Conservation (phyloP, 106 monocot genomes). For the Ottelia alismoides region DNA sequence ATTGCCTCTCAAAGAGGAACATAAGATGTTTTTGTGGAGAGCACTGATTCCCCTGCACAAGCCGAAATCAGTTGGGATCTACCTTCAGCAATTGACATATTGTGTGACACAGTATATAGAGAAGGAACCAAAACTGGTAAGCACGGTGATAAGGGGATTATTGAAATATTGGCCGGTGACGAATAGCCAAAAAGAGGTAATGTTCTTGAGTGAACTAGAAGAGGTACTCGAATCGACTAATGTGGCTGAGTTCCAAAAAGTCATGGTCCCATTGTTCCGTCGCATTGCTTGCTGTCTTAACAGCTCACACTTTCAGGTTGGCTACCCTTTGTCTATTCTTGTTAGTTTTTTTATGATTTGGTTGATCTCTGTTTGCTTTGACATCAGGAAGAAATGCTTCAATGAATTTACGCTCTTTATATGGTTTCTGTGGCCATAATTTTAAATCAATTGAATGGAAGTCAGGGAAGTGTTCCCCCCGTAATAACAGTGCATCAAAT, state of each 20-base stretch:
- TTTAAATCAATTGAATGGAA: no score
- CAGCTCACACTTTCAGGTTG: constrained; percentile 24
- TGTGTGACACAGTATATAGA: constrained; percentile 19
- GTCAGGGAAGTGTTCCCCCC: no score
- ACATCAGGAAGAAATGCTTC: no score
- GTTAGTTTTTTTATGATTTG: no score
- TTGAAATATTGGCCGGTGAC: constrained; percentile 27
- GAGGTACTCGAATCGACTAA: constrained; percentile 17
- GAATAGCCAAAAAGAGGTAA: constrained; percentile 21
- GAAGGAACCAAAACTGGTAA: constrained; percentile 21
- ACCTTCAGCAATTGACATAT: constrained; percentile 18
- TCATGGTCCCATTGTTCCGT: constrained; percentile 15
- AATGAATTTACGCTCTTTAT: no score
- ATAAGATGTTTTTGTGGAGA: constrained; percentile 24
- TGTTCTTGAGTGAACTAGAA: constrained; percentile 23
- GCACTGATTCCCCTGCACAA: constrained; percentile 23
- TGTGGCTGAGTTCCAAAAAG: constrained; percentile 21
- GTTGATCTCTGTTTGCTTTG: no score
- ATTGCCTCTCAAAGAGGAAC: constrained; percentile 21
- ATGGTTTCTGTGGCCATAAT: no score
- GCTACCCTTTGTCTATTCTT: no score
- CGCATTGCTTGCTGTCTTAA: constrained; percentile 18
- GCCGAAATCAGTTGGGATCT: constrained; percentile 11
- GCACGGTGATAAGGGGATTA: constrained; percentile 15
- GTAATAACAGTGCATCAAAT: no score